Base-by-base conservation (phyloP, 352 stramenopile genomes). In the Globisporangium cystogenes region DNA sequence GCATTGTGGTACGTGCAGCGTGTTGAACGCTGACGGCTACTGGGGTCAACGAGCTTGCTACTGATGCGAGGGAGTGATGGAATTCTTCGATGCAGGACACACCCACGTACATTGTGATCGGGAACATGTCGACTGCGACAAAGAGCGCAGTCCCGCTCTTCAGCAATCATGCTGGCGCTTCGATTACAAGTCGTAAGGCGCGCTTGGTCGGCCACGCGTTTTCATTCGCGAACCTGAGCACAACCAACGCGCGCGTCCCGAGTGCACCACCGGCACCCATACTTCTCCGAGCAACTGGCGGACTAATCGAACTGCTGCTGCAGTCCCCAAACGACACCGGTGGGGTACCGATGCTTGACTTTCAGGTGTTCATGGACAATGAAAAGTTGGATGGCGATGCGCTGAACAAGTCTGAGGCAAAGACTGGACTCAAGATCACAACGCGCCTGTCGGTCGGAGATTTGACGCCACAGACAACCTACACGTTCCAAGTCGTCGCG, bases 331-430 rank as follows among this genome's bases (percentile, higher is more conserved):
- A 65, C 23, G 73, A 83, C 45, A 83, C 73, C 1, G 73, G 78
- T n/a, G 78, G 78, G 0, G 57, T 85, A 6, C 62, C 61, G 0
- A 74, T 90, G 16, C 56, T 59, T 10, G 57, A 62, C 16, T 90
- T 81, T 50, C 60, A 53, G 3, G 59, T 87, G 1, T 65, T 62
- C 15, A 54, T 71, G 47, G 68, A 86, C 31, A 70, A 64, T 16
- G 15, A 55, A 7, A 31, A 59, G 16, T 48, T 70, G n/a, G 44
- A 65, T 6, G 23, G 51, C 20, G 49, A 51, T 35, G 16, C 35
- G 1, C 23, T 68, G 1, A 24, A 29, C 48, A 47, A 45, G 24
- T 4, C 21, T 0, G 20, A 44, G 8, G n/a, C n/a, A 8, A 53
- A 6, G 1, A 21, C 4, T 6, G 50, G 50, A 20, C 64, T 80